These are phyloP conservation scores for Silybum marianum DNA, from an alignment of 129 eudicot genomes.

Conservation along the genomic window DNA sequence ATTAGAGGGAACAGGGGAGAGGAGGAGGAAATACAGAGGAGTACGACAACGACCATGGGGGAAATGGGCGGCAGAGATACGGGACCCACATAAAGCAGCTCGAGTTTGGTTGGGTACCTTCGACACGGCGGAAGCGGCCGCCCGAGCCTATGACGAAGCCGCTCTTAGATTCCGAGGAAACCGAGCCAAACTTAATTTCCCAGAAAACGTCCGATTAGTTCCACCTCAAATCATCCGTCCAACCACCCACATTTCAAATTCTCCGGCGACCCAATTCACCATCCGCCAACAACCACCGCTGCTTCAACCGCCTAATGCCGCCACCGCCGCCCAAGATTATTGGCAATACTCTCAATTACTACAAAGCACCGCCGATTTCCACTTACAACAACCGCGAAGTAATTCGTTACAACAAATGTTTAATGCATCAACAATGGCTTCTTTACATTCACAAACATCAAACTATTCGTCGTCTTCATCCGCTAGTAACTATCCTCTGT, in stretches of 20 bases:
- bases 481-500: slow-evolving; percentile 28
- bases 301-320: slow-evolving; percentile 21
- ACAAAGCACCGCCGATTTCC: slow-evolving; percentile 38
- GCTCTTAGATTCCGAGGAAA: slow-evolving; percentile 80
- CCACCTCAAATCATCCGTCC: slow-evolving; percentile 37
- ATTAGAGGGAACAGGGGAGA: slow-evolving; percentile 47
- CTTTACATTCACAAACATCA: slow-evolving; percentile 42
- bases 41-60: slow-evolving; percentile 98
- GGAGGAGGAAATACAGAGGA: slow-evolving; percentile 81
- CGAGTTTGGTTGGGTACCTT: slow-evolving; percentile 92
- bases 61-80: slow-evolving; percentile 95
- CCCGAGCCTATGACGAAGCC: slow-evolving; percentile 89
- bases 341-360: slow-evolving; percentile 77
- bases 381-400: slow-evolving; percentile 12
- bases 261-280: slow-evolving; percentile 30
- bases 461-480: slow-evolving; percentile 34
- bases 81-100: slow-evolving; percentile 95
- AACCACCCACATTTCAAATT: slow-evolving; percentile 23
- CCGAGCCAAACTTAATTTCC: slow-evolving; percentile 91
- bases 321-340: slow-evolving; percentile 53
- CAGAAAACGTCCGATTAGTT: slow-evolving; percentile 59
- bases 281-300: slow-evolving; percentile 26
- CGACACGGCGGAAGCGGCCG: slow-evolving; percentile 91
- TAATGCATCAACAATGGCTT: slow-evolving; percentile 30
- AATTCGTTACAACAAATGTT: slow-evolving; percentile 45